Evolutionary conservation across 1,284 basidiomycete species (phyloP), one percentile per base, ranked within the genome.

Genomic region (Exobasidium cylindrosporum): DNA sequence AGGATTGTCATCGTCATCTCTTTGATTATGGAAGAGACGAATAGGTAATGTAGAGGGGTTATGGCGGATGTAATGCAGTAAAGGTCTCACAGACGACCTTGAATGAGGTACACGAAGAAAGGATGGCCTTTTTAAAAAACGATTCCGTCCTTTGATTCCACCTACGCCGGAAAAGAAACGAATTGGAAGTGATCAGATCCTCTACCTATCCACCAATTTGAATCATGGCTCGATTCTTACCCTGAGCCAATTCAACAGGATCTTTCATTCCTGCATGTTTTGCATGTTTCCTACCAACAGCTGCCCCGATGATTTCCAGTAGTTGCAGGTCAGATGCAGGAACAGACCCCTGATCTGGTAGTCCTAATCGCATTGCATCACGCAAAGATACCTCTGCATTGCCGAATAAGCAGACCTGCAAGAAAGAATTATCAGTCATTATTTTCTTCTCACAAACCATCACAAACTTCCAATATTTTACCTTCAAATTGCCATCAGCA

Each of bases 401-500:
- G 71, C 92, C 91, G 72, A 92, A 93, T 32, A 94, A 81, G 78
- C 91, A 93, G 13, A 87, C 91, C 84, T 54, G 52, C n/a, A 40
- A 10, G 17, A 40, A 10, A 40, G 47, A 40, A 17, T 40, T 10
- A n/a, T n/a, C n/a, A n/a, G n/a, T n/a, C n/a, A n/a, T n/a, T n/a
- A n/a, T n/a, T n/a, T n/a, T n/a, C n/a, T n/a, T n/a, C n/a, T n/a
- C n/a, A n/a, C n/a, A n/a, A n/a, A n/a, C n/a, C n/a, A n/a, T n/a
- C n/a, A n/a, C n/a, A n/a, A n/a, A n/a, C n/a, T n/a, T n/a, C n/a
- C n/a, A n/a, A n/a, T n/a, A n/a, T n/a, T 21, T 50, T 21, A 50
- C 47, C 28, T 93, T 94, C 73, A 94, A 88, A 77, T 92, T 87
- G 2, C 92, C 91, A 76, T 94, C 91, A 17, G 91, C 89, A 31